phyloP scores from a whole-genome alignment of 192 early-diverging fungal species.

The Physocladia obscura region DNA sequence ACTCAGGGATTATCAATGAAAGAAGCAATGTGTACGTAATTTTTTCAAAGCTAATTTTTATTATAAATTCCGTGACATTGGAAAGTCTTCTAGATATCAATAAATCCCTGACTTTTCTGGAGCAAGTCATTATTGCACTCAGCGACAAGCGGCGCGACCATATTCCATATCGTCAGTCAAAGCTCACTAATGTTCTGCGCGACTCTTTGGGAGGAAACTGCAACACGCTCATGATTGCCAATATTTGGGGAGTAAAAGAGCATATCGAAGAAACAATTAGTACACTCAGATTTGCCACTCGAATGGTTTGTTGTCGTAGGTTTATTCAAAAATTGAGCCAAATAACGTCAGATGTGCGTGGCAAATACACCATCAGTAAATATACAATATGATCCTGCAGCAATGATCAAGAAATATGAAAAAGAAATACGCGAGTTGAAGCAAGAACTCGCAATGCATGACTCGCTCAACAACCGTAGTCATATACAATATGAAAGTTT shows the following conservation, averaged over 20 bases:
- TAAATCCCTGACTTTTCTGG: constrained; percentile 61
- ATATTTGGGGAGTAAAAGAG: constrained; percentile 55
- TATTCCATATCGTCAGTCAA: constrained; percentile 65
- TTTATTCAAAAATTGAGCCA: background rate
- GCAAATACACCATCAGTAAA: constrained; percentile 54
- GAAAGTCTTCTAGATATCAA: constrained; percentile 57
- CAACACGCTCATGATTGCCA: constrained; percentile 62
- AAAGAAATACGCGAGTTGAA: constrained; percentile 59
- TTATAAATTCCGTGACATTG: too few relatives aligned
- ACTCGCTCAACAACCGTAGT: constrained; percentile 51
- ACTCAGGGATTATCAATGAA: constrained; percentile 56
- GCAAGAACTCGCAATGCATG: constrained; percentile 67
- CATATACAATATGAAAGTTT: constrained; percentile 62
- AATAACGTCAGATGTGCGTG: constrained; percentile 56
- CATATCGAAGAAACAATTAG: constrained; percentile 68
- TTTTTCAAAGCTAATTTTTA: too few relatives aligned
- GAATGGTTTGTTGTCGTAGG: constrained; percentile 40
- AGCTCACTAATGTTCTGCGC: constrained; percentile 60
- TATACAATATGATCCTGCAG: constrained; percentile 62
- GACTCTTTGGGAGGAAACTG: constrained; percentile 65
- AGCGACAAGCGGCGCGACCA: constrained; percentile 61
- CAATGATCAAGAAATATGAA: constrained; percentile 66
- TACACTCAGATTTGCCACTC: constrained; percentile 61
- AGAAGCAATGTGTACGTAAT: constrained; percentile 62
- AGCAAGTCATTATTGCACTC: constrained; percentile 66